Conservation (phyloP, 2,329 filamentous ascomycete genomes). For the Penicillium olsonii region DNA sequence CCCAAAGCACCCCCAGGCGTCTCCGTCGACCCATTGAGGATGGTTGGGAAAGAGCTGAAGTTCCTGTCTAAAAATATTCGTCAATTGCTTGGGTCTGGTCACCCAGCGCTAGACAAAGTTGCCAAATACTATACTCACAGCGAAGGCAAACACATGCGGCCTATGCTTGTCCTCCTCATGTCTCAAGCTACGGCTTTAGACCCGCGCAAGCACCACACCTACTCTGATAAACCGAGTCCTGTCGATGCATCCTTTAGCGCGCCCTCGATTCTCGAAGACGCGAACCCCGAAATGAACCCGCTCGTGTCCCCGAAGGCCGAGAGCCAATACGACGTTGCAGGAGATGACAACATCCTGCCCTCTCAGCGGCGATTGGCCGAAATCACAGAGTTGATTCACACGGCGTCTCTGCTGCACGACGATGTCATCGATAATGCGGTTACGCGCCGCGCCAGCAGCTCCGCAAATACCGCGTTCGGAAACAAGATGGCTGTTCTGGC, state of each 20-base stretch:
- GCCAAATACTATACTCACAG: constrained; percentile 98
- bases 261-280: constrained; percentile 68
- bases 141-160: constrained; percentile 95
- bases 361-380: constrained; percentile 89
- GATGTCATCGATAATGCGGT: constrained; percentile 95
- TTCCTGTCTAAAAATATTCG: constrained; percentile 91
- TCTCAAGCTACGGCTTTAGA: constrained; percentile 85
- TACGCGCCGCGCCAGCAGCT: constrained; percentile 78
- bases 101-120: constrained; percentile 89
- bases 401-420: constrained; percentile 92
- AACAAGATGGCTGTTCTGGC: constrained; percentile 99
- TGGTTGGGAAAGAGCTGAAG: constrained; percentile 95
- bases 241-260: constrained; percentile 65
- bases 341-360: constrained; percentile 72
- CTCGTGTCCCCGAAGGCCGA: constrained; percentile 51
- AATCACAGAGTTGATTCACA: constrained; percentile 97
- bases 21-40: constrained; percentile 81
- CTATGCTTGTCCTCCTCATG: constrained; percentile 94
- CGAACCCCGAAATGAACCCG: constrained; percentile 69
- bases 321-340: constrained; percentile 39
- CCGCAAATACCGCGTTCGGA: constrained; percentile 91
- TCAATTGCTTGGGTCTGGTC: constrained; percentile 88
- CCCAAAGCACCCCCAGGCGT: constrained; percentile 55
- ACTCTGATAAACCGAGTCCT: constrained; percentile 33
- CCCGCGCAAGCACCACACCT: constrained; percentile 58